phyloP scores from a whole-genome alignment of 2,329 filamentous ascomycete species.

The Aureobasidium leucospermi region DNA sequence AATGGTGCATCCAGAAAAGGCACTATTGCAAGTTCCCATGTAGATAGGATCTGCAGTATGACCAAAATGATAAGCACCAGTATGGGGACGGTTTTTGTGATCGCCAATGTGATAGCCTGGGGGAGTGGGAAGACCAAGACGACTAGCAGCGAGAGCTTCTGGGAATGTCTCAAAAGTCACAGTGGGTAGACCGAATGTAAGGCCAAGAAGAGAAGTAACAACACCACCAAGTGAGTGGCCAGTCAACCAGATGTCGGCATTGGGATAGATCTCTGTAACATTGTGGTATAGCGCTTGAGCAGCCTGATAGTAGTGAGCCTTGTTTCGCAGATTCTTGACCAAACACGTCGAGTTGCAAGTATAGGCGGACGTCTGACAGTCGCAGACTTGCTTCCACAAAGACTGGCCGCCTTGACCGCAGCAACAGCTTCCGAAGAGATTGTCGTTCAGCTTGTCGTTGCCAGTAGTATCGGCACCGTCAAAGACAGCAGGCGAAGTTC shows the following conservation, averaged over 20 bases:
- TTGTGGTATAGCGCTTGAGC: slow-evolving; percentile 87
- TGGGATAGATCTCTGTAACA: slow-evolving; percentile 79
- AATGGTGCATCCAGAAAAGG: slow-evolving; percentile 80
- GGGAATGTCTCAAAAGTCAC: slow-evolving; percentile 91
- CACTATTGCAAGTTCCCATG: slow-evolving; percentile 87
- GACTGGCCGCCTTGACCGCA: slow-evolving; percentile 89
- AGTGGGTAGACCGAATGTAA: slow-evolving; percentile 86
- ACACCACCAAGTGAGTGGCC: slow-evolving; percentile 91
- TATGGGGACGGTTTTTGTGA: slow-evolving; percentile 64
- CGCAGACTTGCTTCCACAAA: slow-evolving; percentile 86
- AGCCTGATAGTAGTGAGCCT: slow-evolving; percentile 87
- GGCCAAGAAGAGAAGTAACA: slow-evolving; percentile 76
- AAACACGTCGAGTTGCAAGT: slow-evolving; percentile 92
- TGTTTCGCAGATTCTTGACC: slow-evolving; percentile 62
- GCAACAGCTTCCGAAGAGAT: slow-evolving; percentile 96
- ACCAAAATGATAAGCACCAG: slow-evolving; percentile 82
- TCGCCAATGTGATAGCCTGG: slow-evolving; percentile 66
- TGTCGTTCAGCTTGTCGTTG: slow-evolving; percentile 96
- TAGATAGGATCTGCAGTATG: slow-evolving; percentile 94
- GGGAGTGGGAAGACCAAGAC: slow-evolving; percentile 78
- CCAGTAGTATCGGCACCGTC: slow-evolving; percentile 96
- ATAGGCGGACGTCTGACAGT: slow-evolving; percentile 81
- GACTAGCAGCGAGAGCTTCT: slow-evolving; percentile 76
- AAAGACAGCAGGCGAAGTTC: slow-evolving; percentile 76
- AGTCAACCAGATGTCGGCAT: slow-evolving; percentile 77